A percentile compares a stretch with the other conserved stretches of the same genome.
These are phyloP conservation scores for Mortierella alpina DNA, from an alignment of 192 early-diverging fungal genomes.

Conservation along the genomic window DNA sequence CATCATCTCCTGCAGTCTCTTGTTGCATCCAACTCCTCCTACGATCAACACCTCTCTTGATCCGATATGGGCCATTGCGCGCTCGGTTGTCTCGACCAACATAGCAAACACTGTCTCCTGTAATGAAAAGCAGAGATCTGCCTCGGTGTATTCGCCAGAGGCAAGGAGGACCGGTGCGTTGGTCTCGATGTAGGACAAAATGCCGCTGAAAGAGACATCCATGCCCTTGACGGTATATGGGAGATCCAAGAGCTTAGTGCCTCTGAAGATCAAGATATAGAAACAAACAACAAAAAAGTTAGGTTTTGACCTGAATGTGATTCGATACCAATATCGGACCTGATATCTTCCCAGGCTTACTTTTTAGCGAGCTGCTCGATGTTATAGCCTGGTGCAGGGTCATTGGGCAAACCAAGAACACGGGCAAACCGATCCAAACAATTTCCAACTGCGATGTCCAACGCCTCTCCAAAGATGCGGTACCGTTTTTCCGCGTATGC, in stretches of 20 bases:
- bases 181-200: conserved; percentile 90
- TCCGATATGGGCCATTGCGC: conserved; percentile 98
- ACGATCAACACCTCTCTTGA: conserved; percentile 92
- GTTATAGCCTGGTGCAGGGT: conserved; percentile 97
- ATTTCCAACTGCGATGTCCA: conserved; percentile 99
- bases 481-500: conserved; percentile 94
- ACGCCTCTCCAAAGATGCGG: conserved; percentile 97
- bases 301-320: neutral
- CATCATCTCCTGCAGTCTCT: conserved; percentile 98
- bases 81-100: conserved; percentile 99
- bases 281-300: neutral
- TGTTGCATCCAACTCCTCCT: conserved; percentile 97
- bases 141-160: conserved; percentile 68
- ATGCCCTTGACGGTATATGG: conserved; percentile 99
- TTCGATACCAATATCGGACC: neutral
- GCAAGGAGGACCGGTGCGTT: conserved; percentile 71
- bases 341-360: conserved; percentile 47
- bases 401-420: conserved; percentile 91
- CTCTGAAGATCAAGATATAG: conserved; percentile 59
- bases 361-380: conserved; percentile 95
- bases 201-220: conserved; percentile 98
- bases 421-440: conserved; percentile 98
- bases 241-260: conserved; percentile 85
- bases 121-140: conserved; percentile 96
- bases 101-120: conserved; percentile 99